Base-by-base conservation (phyloP, 2,329 filamentous ascomycete species). In the Colletotrichum spaethianum region DNA sequence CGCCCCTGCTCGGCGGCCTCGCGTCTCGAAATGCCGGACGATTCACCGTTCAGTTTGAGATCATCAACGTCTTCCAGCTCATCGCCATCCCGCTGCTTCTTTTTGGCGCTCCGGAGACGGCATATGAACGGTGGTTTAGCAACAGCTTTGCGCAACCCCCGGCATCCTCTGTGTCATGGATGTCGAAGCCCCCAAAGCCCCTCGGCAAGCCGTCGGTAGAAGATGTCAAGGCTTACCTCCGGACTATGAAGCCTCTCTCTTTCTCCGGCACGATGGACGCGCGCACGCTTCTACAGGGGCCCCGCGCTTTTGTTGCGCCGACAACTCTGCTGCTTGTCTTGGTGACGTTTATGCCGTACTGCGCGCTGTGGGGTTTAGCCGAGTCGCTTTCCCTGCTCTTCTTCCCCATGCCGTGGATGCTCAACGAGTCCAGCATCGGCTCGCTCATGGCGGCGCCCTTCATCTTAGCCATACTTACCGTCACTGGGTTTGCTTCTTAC, bases 1-100 rank as follows among this genome's bases (percentile, higher is more conserved):
- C 85, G 0, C 89, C 89, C 0, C 80, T 91, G 4, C 75, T 90
- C 6, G 87, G 87, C 23, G 88, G 89, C 2, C 81, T 85, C 28
- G 81, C 85, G 46, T 87, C 87, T 0, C 80, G 80, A 61, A 78
- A 80, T 20, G 74, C 77, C 1, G 74, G 79, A 40, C 83, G 84
- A 8, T 86, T 86, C 76, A 81, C 81, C 16, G 78, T 85, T 31
- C 87, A 88, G 69, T 89, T 89, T 73, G 83, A 85, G 71, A 83
- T 90, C 57, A 81, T 90, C 73, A 86, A 82, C 76, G 79, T 81
- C 52, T 85, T 90, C 70, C 82, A 88, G 67, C 78, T 83, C 6
- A 55, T 86, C 31, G 83, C 86, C 2, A 78, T 89, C 4, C 79
- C 88, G 0, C 79, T 89, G 5, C 75, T 90, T 3, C 78, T 84